These are phyloP conservation scores for Carex myosuroides DNA, from an alignment of 176 grass and related monocot species.

Conservation along the genomic window DNA sequence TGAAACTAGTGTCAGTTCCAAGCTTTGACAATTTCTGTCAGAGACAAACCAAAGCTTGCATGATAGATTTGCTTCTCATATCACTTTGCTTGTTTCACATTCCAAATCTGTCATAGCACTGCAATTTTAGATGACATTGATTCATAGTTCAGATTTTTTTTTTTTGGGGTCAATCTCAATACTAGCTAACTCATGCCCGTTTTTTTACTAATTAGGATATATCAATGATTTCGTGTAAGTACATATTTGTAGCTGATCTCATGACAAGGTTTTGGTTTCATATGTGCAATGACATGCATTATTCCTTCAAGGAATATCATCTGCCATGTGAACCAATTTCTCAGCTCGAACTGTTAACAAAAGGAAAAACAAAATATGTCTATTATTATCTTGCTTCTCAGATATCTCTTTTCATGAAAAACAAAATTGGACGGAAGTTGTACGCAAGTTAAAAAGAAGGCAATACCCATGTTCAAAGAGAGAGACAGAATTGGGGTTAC, in stretches of 20 bases:
- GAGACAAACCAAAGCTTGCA: too few relatives aligned
- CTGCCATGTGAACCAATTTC: conserved; percentile 39
- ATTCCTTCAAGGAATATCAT: conserved; percentile 40
- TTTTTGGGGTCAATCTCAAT: background rate
- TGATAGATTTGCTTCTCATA: background rate
- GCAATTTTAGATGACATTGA: conserved; percentile 20
- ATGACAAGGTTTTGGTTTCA: conserved; percentile 51
- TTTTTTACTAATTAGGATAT: background rate
- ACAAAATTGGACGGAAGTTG: too few relatives aligned
- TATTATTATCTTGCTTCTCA: background rate
- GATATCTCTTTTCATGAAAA: background rate
- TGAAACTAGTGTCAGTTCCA: too few relatives aligned
- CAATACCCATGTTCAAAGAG: background rate
- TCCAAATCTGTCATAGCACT: conserved; percentile 38
- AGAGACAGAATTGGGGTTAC: background rate
- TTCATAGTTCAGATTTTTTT: background rate
- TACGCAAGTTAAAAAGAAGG: too few relatives aligned
- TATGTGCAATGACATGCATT: conserved; percentile 32
- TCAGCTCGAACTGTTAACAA: conserved; percentile 38
- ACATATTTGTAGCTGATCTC: conserved; percentile 54
- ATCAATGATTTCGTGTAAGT: conserved; percentile 28
- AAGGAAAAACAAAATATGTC: background rate
- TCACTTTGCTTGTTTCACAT: conserved; percentile 34
- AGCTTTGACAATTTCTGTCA: too few relatives aligned
- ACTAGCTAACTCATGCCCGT: background rate